Conservation (phyloP, 495 filamentous ascomycete species). For the Talaromyces wortmannii region DNA sequence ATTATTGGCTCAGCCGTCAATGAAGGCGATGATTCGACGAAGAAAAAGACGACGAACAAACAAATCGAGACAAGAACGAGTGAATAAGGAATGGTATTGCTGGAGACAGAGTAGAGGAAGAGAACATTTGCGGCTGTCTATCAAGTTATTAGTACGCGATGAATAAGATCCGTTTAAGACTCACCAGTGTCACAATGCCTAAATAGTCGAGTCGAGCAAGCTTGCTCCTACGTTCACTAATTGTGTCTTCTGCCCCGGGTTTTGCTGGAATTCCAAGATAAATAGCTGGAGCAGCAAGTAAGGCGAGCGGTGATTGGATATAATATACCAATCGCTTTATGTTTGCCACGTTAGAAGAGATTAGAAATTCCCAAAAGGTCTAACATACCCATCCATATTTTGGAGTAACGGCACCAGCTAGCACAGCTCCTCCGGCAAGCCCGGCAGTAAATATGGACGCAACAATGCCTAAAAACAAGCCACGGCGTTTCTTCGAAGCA, state of each 20-base stretch:
- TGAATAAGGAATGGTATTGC: slow-evolving; percentile 42
- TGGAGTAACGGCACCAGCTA: slow-evolving; percentile 57
- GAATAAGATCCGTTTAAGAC: slow-evolving; percentile 9
- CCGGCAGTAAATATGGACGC: slow-evolving; percentile 63
- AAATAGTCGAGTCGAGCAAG: slow-evolving; percentile 62
- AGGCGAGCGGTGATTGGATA: slow-evolving; percentile 51
- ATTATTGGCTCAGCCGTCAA: slow-evolving; percentile 60
- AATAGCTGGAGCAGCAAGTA: slow-evolving; percentile 50
- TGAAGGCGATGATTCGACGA: slow-evolving; percentile 43
- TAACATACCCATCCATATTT: slow-evolving; percentile 60
- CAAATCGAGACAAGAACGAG: slow-evolving; percentile 51
- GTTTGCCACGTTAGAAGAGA: neutral
- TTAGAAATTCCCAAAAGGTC: neutral
- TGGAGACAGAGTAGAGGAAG: slow-evolving; percentile 61
- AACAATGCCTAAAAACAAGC: slow-evolving; percentile 62
- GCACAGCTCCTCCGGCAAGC: slow-evolving; percentile 60
- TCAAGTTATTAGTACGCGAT: neutral
- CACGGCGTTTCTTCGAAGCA: slow-evolving; percentile 53
- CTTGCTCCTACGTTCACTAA: slow-evolving; percentile 24
- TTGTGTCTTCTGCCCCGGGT: slow-evolving; percentile 19
- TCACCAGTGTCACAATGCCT: slow-evolving; percentile 55
- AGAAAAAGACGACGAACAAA: slow-evolving; percentile 49
- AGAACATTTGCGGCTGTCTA: slow-evolving; percentile 47
- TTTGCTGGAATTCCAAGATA: slow-evolving; percentile 50
- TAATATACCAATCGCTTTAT: slow-evolving; percentile 59